Conservation (phyloP, 257 asterid genomes). For the Salvia hispanica region DNA sequence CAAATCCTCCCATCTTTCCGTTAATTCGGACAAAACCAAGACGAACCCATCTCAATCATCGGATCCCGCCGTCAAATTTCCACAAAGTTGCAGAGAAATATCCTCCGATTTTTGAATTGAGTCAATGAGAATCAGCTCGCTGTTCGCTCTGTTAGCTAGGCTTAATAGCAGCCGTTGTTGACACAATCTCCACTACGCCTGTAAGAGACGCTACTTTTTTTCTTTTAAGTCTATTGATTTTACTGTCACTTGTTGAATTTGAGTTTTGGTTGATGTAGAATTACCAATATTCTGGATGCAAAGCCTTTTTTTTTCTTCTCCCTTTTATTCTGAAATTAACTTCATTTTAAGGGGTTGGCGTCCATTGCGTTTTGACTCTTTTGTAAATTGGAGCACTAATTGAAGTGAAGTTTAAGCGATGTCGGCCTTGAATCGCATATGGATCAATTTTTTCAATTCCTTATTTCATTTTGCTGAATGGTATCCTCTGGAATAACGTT, state of each 20-base stretch:
- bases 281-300: slow-evolving; percentile 26
- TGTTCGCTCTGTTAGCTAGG: slow-evolving; percentile 11
- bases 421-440: slow-evolving; percentile 31
- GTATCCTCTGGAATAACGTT: slow-evolving; percentile 35
- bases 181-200: slow-evolving; percentile 1
- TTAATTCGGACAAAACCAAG: not conserved
- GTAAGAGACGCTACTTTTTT: slow-evolving; percentile 1
- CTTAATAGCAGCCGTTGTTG: not conserved
- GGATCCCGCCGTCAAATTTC: not conserved
- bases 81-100: not conserved
- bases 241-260: not conserved
- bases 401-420: slow-evolving; percentile 35
- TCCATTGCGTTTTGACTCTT: not conserved
- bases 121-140: slow-evolving; percentile 11
- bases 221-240: slow-evolving; percentile 20
- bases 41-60: not conserved
- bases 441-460: slow-evolving; percentile 28
- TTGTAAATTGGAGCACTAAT: slow-evolving; percentile 9
- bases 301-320: not conserved
- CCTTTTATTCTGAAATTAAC: slow-evolving; percentile 12
- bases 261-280: slow-evolving; percentile 14
- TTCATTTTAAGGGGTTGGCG: slow-evolving; percentile 16
- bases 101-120: slow-evolving; percentile 6
- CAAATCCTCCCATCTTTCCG: not conserved
- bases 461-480: slow-evolving; percentile 37